Evolutionary conservation across 129 eudicot genomes (phyloP).

Genomic region (Tagetes patula): DNA sequence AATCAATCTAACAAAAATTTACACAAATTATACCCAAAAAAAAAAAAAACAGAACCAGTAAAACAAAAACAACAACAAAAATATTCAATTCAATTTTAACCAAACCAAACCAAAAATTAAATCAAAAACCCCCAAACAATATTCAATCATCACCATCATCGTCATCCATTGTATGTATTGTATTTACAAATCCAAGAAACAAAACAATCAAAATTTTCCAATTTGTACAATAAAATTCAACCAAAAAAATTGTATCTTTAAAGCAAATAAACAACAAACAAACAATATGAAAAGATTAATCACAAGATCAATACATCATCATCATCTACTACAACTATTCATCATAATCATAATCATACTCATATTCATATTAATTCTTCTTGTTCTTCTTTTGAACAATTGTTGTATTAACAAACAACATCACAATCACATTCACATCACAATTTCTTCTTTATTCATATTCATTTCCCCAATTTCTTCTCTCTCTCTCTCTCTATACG

Average conservation of each 20-base stretch:
- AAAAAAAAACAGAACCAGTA: constrained; percentile 6
- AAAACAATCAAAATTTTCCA: not conserved
- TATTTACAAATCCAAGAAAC: constrained; percentile 37
- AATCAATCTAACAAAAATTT: constrained; percentile 9
- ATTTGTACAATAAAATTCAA: constrained; percentile 21
- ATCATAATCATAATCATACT: too few species aligned
- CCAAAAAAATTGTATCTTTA: constrained; percentile 17
- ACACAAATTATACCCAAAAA: constrained; percentile 10
- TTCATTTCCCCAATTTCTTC: constrained; percentile 37
- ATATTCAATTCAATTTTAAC: not conserved
- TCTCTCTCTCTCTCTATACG: constrained; percentile 38
- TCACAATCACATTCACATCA: constrained; percentile 7
- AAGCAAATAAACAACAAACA: constrained; percentile 25
- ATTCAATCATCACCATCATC: not conserved
- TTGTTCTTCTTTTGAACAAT: constrained; percentile 46
- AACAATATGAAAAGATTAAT: constrained; percentile 52
- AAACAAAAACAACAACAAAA: not conserved
- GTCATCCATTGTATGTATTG: constrained; percentile 21
- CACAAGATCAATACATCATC: constrained; percentile 23
- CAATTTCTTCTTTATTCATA: constrained; percentile 29
- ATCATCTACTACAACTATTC: constrained; percentile 25
- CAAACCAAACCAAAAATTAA: not conserved
- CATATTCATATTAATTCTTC: constrained; percentile 11
- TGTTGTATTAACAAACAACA: constrained; percentile 22
- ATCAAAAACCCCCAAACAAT: too few species aligned